Evolutionary conservation across 345 rosid species (phyloP), one percentile per base, ranked within the genome.

Genomic region (Bruguiera parviflora): DNA sequence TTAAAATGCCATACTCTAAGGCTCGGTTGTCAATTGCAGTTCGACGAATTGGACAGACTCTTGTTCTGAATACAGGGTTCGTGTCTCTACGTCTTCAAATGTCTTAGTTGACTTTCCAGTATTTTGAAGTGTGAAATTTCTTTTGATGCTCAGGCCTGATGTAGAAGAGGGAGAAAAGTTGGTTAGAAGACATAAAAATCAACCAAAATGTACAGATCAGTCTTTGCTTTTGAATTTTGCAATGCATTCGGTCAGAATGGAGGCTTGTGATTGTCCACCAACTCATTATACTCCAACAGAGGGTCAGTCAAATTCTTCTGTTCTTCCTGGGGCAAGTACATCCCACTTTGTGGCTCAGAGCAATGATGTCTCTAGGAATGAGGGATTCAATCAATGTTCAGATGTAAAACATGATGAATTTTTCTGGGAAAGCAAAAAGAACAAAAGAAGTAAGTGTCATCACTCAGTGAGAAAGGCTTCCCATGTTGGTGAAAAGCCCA

Each of bases 171-270:
- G 96, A 76, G 98, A 94, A 76, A 84, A 87, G 77, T 71, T 94
- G 81, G 76, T 91, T 67, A 83, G 90, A 74, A 87, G 95, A 71
- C 96, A 88, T 61, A 83, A 70, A 25, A 86, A 68, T 80, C 96
- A 91, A 79, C 78, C 98, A 22, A 87, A 89, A 80, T 88, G 96
- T 80, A 82, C 87, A 21, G 98, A 94, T 64, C 87, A 91, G 64
- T 83, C 96, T 25, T 81, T 94, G 71, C 89, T 94, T 87, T 74
- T 91, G 58, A 89, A 94, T 80, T 94, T 94, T 66, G 98, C 98
- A 28, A 94, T 94, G 98, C 98, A 94, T 78, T 94, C 98, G 49
- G 97, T 89, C 66, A 85, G 98, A 75, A 74, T 89, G 97, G 98
- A 94, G 85, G 97, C 97, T 32, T 94, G 98, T 88, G 98, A 94